Evolutionary conservation across 2,329 filamentous ascomycete species (phyloP), one percentile per base, ranked within the genome.

Genomic region (Cladosporium sp.): DNA sequence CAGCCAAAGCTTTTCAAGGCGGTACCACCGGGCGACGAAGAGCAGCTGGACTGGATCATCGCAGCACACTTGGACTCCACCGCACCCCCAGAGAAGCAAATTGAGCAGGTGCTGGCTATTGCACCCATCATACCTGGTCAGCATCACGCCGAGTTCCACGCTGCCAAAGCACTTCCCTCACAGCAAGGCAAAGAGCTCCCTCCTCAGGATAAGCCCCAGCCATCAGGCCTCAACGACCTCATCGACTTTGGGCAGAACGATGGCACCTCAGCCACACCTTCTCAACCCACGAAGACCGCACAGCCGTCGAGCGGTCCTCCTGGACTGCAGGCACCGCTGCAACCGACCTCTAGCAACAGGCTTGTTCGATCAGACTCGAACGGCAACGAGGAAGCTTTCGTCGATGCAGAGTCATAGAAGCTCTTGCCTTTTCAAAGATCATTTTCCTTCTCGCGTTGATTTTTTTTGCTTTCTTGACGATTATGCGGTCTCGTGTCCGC

Each of bases 11-110:
- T 97, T 12, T 99, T 99, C 80, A 84, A 92, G 61, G 77, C 78
- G 50, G 88, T 95, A 11, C 82, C 84, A 45, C 71, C 82, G 3
- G 72, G 72, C 19, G 71, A 73, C 39, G 89, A 95, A 72, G 91
- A 95, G 71, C 90, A 90, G 64, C 78, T 99, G 30, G 94, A 97
- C 74, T 99, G 91, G 90, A 92, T 97, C 69, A 89, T 99, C 69
- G 88, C 93, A 73, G 88, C 92, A 1, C 81, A 87, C 58, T 84
- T 99, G 64, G 86, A 92, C 66, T 80, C 79, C 47, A 75, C 82
- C 25, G 83, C 88, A 3, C 84, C 90, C 0, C 78, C 63, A 15
- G 63, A 88, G 65, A 82, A 88, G 64, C 87, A 91, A 69, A 82
- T 84, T 5, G 83, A 95, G 69, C 93, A 97, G 72, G 92, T 97